phyloP scores from a whole-genome alignment of 2,329 filamentous ascomycete species.

The Teratosphaeria nubilosa region DNA sequence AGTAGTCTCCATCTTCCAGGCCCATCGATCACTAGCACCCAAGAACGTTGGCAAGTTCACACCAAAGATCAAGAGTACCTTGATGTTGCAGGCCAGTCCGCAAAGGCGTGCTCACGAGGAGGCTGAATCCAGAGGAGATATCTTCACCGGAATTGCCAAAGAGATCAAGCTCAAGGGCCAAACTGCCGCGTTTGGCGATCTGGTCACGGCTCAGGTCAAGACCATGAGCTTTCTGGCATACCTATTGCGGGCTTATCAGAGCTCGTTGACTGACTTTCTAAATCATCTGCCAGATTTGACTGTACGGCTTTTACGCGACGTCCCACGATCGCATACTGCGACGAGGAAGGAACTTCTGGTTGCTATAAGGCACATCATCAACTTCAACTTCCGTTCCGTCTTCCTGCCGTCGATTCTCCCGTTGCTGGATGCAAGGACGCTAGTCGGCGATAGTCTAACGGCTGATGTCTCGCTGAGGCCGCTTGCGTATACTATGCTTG shows the following conservation, averaged over 20 bases:
- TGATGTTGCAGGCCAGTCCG: conserved; percentile 80
- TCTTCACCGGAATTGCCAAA: conserved; percentile 87
- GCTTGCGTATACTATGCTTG: conserved; percentile 94
- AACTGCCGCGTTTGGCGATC: conserved; percentile 79
- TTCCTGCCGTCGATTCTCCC: conserved; percentile 93
- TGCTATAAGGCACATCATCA: conserved; percentile 95
- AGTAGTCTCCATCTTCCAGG: conserved; percentile 95
- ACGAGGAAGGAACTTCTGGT: conserved; percentile 91
- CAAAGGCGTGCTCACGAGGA: conserved; percentile 87
- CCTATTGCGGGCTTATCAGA: conserved; percentile 75
- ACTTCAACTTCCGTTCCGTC: conserved; percentile 95
- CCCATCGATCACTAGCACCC: conserved; percentile 68
- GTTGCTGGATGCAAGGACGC: conserved; percentile 80
- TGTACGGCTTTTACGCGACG: conserved; percentile 83
- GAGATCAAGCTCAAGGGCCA: conserved; percentile 72
- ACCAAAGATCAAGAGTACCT: conserved; percentile 81
- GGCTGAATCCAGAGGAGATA: conserved; percentile 64
- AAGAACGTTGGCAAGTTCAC: conserved; percentile 87
- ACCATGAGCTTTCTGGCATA: conserved; percentile 99
- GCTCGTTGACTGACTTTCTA: conserved; percentile 79
- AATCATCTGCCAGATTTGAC: conserved; percentile 78
- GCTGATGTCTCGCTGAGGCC: conserved; percentile 96
- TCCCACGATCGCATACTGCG: conserved; percentile 84
- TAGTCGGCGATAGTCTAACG: conserved; percentile 91
- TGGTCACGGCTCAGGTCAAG: conserved; percentile 96